Evolutionary conservation across 257 asterid species (phyloP).

Genomic region (Solanum corneliomulleri): DNA sequence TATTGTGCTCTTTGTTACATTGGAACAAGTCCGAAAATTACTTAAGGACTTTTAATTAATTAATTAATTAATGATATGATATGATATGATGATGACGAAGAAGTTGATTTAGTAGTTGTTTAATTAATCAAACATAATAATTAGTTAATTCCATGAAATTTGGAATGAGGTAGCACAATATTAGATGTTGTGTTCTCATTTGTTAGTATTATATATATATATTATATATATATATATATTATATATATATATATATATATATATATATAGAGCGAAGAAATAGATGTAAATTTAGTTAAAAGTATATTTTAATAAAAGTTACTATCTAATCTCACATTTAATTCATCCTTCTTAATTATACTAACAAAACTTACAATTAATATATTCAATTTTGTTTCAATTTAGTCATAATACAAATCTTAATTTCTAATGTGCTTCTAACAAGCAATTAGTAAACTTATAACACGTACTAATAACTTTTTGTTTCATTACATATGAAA

Average conservation of each 20-base stretch:
- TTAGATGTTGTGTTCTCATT: neutral
- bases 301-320: no score
- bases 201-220: no score
- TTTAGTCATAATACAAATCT: neutral
- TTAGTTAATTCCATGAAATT: neutral
- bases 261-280: neutral
- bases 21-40: slow-evolving; percentile 83
- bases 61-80: neutral
- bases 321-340: no score
- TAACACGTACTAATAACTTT: neutral
- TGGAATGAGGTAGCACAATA: neutral
- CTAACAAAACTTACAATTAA: no score
- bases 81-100: slow-evolving; percentile 12
- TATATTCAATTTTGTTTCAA: no score
- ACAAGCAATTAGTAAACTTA: neutral
- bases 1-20: slow-evolving; percentile 73
- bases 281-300: no score
- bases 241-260: no score
- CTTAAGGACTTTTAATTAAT: slow-evolving; percentile 57
- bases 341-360: no score
- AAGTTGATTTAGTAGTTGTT: neutral
- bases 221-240: no score
- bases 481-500: neutral
- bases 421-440: neutral
- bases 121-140: neutral